Evolutionary conservation across 768 basidiomycete species (phyloP), one percentile per base, ranked within the genome.

Genomic region (Pleurotus tuber-regium): DNA sequence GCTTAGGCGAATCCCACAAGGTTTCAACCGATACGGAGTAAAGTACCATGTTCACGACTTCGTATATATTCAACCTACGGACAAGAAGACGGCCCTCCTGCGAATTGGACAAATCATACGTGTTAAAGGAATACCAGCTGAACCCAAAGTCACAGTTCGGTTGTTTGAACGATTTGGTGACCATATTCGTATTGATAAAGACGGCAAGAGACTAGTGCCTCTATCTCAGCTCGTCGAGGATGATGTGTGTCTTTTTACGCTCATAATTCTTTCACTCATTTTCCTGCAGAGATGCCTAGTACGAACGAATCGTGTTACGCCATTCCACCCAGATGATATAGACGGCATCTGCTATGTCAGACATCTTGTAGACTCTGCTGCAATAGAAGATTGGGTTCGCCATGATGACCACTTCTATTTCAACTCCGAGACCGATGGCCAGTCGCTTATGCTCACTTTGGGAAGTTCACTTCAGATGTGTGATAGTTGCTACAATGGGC

Each of bases 331-430:
- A 0, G 59, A 69, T 10, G 57, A 67, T 14, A 63, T 89, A 38
- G 76, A 81, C 48, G 86, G 86, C 0, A 70, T 74, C 19, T 85
- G 80, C 44, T 80, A 71, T 62, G 76, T 85, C 10, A 61, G 66
- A 7, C 66, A 71, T 30, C 59, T 73, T 2, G 63, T 56, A 6
- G 66, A 75, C 16, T 24, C 54, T 0, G 47, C 56, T 1, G 66
- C 69, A 8, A 72, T 78, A 26, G 67, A 75, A 31, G 50, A 62
- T 12, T 84, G 86, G 84, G 63, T 80, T 3, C 33, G 60, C n/a
- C 61, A 77, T 30, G 70, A 80, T 53, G 78, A 89, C 57, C 83
- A 85, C 53, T 89, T 75, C 57, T 84, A 79, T 58, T 68, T 80
- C 29, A 72, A 76, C 56, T 57, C 70, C 66, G 53, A 43, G 57